A percentile compares a stretch with the other conserved stretches of the same genome.
Evolutionary conservation across 805 yeast species (phyloP).

Genomic region (Wickerhamiella australiensis): DNA sequence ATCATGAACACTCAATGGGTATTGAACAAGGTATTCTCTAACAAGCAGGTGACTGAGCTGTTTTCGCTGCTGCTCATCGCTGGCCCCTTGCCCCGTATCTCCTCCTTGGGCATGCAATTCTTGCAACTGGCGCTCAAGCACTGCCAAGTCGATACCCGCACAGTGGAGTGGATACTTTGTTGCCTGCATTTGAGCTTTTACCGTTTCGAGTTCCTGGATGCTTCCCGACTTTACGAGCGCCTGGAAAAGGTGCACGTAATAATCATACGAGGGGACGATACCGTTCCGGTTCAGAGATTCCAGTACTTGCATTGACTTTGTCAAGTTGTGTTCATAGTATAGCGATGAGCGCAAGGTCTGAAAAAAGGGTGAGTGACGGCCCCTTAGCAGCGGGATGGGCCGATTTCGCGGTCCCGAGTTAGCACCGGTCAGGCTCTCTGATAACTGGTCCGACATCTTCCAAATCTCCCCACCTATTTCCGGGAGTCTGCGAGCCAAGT

Average conservation of each 20-base stretch:
- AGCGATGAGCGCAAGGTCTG: not conserved
- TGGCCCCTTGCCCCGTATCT: not conserved
- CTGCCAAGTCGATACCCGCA: constrained; percentile 20
- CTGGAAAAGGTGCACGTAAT: constrained; percentile 15
- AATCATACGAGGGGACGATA: constrained; percentile 13
- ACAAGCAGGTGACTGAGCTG: constrained; percentile 12
- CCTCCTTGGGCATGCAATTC: not conserved
- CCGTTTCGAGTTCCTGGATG: constrained; percentile 4
- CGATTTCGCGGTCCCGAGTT: not conserved
- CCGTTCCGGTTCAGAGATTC: constrained; percentile 15
- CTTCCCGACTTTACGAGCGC: constrained; percentile 4
- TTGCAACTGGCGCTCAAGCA: constrained; percentile 14
- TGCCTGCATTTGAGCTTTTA: constrained; percentile 11
- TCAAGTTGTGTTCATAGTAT: not conserved
- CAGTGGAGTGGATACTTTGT: constrained; percentile 19
- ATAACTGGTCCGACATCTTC: not conserved
- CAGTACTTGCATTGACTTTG: constrained; percentile 9
- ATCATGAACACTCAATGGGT: constrained; percentile 19
- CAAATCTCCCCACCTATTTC: not conserved
- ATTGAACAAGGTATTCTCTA: constrained; percentile 18
- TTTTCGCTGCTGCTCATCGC: not conserved
- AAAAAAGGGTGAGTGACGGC: constrained; percentile 5
- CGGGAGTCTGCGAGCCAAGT: constrained; percentile 3
- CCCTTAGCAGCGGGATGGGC: not conserved
- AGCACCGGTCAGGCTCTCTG: not conserved